Evolutionary conservation across 2,329 filamentous ascomycete species (phyloP), one percentile per base, ranked within the genome.

Genomic region (Atkinsonella hypoxylon): DNA sequence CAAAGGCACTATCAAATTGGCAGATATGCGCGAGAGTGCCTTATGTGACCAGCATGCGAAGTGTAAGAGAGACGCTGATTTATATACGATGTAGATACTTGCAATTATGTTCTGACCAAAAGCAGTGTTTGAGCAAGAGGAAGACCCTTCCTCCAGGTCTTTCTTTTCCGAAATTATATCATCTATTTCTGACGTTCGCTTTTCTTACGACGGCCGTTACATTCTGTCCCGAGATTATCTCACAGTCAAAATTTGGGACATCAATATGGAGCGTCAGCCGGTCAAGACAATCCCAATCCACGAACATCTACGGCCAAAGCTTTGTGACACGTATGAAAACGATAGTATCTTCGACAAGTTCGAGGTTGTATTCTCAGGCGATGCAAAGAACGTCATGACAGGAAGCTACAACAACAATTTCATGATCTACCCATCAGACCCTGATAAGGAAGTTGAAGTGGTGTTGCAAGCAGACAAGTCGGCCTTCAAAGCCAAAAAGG

Each of bases 351-450:
- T 98, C 64, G 93, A 98, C 79, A 98, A 98, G 70, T 98, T 98
- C 58, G 93, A 98, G 70, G 93, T 98, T 41, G 91, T 97, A 48
- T 98, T 98, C 73, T 97, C 91, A 2, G 93, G 93, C 22, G 91
- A 97, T 68, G 89, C 89, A 39, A 94, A 95, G 77, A 97, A 98
- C 61, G 93, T 97, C 58, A 98, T 98, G 93, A 98, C 93, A 6
- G 93, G 93, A 60, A 96, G 89, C 66, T 98, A 98, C 76, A 98
- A 98, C 78, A 98, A 98, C 75, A 98, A 98, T 74, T 97, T 98
- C 76, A 98, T 98, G 93, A 98, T 98, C 64, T 98, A 97, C 68
- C 93, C 93, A 4, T 93, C 90, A 26, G 91, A 97, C 62, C 87
- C 90, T 7, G 88, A 91, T 58, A 94, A 94, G 72, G 93, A 98